Evolutionary conservation across 805 yeast genomes (phyloP), one percentile per base, ranked within the genome.

Genomic region (Cyberlindnera xylosilytica): DNA sequence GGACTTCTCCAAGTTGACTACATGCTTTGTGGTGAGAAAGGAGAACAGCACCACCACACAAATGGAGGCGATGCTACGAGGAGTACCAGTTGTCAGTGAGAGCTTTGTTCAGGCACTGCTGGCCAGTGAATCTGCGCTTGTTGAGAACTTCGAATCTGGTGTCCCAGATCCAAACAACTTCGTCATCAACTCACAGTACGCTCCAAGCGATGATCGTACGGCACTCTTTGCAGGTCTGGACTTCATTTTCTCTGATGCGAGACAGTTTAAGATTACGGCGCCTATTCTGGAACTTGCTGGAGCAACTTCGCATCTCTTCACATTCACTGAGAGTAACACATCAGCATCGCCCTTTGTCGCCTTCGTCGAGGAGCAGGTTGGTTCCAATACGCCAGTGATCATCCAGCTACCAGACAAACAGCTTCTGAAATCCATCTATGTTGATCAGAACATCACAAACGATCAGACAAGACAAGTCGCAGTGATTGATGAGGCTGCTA

Each of bases 31-130:
- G 7, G 38, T 36, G 4, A 10, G 19, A 6, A 24, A 16, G 12
- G 36, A 36, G 15, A 17, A 31, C 11, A 36, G 17, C 4, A 34
- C 37, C 2, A 37, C 42, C 4, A 16, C 27, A 3, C 43, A 38
- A 3, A 44, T 64, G 22, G 61, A 55, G 15, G 72, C 73, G 0
- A 41, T 68, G 41, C 50, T 61, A 15, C 39, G 45, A 7, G 53
- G 49, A 9, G 49, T 66, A 0, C 67, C 69, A 1, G 47, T 69
- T 2, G 60, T 61, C 3, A 49, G 46, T 11, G 38, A 41, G 7
- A 57, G 48, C 2, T 66, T 46, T 40, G 41, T 53, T 1, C 42
- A 53, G 2, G 54, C 54, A 0, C 30, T 66, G 1, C 27, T 38
- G 1, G 42, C 27, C 1, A 35, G 45, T 3, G 54, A 48, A 6